Base-by-base conservation (phyloP, 2,329 filamentous ascomycete genomes). In the Nemania serpens region DNA sequence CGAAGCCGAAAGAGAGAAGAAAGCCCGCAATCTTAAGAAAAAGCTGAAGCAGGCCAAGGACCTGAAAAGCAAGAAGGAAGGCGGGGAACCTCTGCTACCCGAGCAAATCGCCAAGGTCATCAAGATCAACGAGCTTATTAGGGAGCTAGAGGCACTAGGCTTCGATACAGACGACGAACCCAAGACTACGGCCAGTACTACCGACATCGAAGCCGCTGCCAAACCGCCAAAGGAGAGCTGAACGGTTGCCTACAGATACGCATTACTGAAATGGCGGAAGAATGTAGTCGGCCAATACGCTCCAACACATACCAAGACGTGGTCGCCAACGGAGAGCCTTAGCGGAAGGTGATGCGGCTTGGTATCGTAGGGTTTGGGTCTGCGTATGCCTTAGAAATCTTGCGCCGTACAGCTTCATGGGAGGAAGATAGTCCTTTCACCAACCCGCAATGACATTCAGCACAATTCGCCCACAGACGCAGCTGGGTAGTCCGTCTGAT, bases 81-180 rank as follows among this genome's bases (percentile, higher is more conserved):
- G 87, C 58, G 95, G 95, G 18, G 90, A 91, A 73, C 83, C 86
- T 4, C 78, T 99, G 62, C 81, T 98, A 25, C 94, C 93, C 0
- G 95, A 99, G 78, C 95, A 99, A 78, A 89, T 98, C 66, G 93
- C 94, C 69, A 99, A 99, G 79, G 91, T 99, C 57, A 96, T 97
- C 75, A 96, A 95, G 77, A 97, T 99, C 74, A 92, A 91, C 65
- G 95, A 99, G 79, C 83, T 99, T 52, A 88, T 97, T 59, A 86
- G 93, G 12, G 93, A 98, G 74, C 79, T 99, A 58, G 91, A 96
- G 70, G 84, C 85, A 2, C 81, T 99, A 29, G 94, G 94, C 0
- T 92, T 98, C 65, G 90, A 96, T 74, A 78, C 85, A 1, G 90
- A 96, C 10, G 91, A 89, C 2, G 90, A 93, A 65, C 77, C 78